These are phyloP conservation scores for Emiliania huxleyi DNA, from an alignment of 78 protist genomes.

Conservation along the genomic window DNA sequence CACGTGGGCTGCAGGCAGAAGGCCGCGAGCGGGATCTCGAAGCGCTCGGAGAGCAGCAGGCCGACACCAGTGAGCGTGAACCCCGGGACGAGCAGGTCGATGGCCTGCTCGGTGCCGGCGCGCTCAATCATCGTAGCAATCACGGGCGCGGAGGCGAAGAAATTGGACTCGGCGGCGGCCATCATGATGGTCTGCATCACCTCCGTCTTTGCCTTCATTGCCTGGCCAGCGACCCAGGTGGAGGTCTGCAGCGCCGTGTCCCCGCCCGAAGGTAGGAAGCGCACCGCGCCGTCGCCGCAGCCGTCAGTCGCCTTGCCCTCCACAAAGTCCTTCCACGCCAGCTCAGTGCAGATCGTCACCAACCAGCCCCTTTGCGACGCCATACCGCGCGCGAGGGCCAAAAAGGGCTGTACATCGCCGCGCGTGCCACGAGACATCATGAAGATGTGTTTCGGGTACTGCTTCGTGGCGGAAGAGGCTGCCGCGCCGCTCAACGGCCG, in stretches of 20 bases:
- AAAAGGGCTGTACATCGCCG: background rate
- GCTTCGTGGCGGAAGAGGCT: too few relatives aligned
- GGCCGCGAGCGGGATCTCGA: background rate
- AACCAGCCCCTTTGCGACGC: background rate
- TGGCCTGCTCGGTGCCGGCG: too few relatives aligned
- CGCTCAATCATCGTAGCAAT: too few relatives aligned
- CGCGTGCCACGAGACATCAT: background rate
- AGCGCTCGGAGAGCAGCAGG: background rate
- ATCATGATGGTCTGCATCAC: background rate
- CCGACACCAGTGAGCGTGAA: background rate
- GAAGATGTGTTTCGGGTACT: too few relatives aligned
- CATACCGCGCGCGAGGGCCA: background rate
- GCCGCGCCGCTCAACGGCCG: too few relatives aligned
- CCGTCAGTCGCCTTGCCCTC: background rate
- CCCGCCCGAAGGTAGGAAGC: background rate
- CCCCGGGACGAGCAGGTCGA: background rate
- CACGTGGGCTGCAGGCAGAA: background rate
- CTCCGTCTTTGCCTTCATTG: background rate
- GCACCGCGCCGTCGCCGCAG: background rate
- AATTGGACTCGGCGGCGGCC: background rate
- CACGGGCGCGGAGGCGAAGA: background rate
- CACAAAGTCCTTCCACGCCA: background rate
- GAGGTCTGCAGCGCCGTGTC: background rate
- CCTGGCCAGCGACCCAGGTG: background rate
- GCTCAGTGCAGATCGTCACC: background rate